phyloP scores from a whole-genome alignment of 2,329 filamentous ascomycete species.

The Penicillium sp. region DNA sequence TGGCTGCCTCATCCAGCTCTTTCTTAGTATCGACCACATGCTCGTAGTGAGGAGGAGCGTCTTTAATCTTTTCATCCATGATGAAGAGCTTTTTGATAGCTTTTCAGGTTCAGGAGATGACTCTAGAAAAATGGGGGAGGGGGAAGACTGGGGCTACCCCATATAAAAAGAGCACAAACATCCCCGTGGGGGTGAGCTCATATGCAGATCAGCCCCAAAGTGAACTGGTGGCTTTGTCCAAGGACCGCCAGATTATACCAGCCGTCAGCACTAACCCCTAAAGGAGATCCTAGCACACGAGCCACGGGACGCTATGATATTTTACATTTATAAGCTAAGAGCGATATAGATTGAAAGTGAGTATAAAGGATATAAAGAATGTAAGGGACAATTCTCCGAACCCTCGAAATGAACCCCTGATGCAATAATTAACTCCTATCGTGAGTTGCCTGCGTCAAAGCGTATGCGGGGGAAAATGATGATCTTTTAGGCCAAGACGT shows the following conservation, averaged over 20 bases:
- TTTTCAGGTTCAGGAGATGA: background rate
- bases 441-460: background rate
- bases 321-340: background rate
- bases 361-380: background rate
- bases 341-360: background rate
- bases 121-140: background rate
- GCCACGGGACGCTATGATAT: background rate
- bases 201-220: conserved; percentile 5
- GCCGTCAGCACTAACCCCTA: conserved; percentile 5
- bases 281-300: background rate
- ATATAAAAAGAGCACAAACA: background rate
- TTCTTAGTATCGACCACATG: background rate
- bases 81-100: background rate
- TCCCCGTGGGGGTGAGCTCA: conserved; percentile 6
- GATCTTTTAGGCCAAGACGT: background rate
- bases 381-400: background rate
- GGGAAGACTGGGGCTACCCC: background rate
- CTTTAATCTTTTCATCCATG: conserved; percentile 13
- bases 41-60: conserved; percentile 6
- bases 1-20: conserved; percentile 5
- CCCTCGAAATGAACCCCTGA: background rate
- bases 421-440: background rate
- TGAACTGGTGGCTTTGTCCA: background rate
- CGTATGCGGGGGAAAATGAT: background rate
- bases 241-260: background rate